phyloP scores from a whole-genome alignment of 108 stramenopile genomes.

The Skeletonema costatum region DNA sequence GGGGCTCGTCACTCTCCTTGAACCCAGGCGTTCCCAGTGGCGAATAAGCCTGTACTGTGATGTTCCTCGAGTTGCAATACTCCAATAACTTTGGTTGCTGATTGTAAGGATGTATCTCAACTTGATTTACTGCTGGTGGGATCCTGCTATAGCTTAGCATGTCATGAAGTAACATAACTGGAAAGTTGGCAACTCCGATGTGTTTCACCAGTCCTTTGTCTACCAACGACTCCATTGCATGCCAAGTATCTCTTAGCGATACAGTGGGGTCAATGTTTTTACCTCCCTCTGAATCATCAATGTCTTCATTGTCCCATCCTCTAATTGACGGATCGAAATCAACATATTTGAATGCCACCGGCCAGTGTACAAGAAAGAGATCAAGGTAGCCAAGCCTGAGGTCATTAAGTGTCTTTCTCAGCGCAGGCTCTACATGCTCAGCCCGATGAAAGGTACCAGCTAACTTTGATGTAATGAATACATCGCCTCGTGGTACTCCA shows the following conservation, averaged over 20 bases:
- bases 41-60: slow-evolving; percentile 83
- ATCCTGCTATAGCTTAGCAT: slow-evolving; percentile 64
- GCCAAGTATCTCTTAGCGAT: slow-evolving; percentile 45
- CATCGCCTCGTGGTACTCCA: slow-evolving; percentile 57
- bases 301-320: slow-evolving; percentile 83
- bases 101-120: slow-evolving; percentile 89
- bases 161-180: slow-evolving; percentile 76
- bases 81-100: slow-evolving; percentile 70
- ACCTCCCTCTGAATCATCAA: slow-evolving; percentile 75
- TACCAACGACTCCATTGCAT: slow-evolving; percentile 80
- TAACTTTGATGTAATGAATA: slow-evolving; percentile 87
- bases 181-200: slow-evolving; percentile 91
- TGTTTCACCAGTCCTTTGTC: slow-evolving; percentile 66
- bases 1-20: slow-evolving; percentile 60
- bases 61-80: slow-evolving; percentile 68
- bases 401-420: slow-evolving; percentile 76
- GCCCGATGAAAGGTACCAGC: slow-evolving; percentile 79
- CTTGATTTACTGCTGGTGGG: slow-evolving; percentile 83
- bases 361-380: slow-evolving; percentile 91
- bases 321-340: slow-evolving; percentile 53
- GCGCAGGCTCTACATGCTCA: slow-evolving; percentile 73
- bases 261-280: slow-evolving; percentile 69
- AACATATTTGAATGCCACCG: slow-evolving; percentile 81
- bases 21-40: slow-evolving; percentile 79
- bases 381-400: slow-evolving; percentile 88